Evolutionary conservation across 495 filamentous ascomycete genomes (phyloP).

Genomic region (Massariosphaeria phaeospora): DNA sequence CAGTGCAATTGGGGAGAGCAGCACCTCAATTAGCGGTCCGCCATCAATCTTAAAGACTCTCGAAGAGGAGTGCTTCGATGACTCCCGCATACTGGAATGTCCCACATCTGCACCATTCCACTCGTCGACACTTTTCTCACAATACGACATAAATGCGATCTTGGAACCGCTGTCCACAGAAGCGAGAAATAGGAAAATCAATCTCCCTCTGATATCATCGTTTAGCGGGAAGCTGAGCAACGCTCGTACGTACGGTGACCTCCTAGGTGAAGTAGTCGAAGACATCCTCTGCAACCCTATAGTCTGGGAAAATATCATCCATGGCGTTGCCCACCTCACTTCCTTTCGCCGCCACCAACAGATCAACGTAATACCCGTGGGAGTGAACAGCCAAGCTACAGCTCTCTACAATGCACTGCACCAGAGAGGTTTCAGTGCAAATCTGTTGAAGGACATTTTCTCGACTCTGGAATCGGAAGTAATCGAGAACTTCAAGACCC

Average conservation of each 20-base stretch:
- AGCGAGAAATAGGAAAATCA: constrained; percentile 22
- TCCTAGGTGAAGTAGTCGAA: constrained; percentile 7
- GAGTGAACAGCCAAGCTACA: no score
- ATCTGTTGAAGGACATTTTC: constrained; percentile 8
- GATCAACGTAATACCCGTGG: background rate
- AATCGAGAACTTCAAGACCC: constrained; percentile 10
- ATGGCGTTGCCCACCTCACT: no score
- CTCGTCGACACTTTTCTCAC: constrained; percentile 20
- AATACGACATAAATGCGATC: constrained; percentile 22
- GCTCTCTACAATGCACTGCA: constrained; percentile 2
- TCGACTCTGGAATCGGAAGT: constrained; percentile 8
- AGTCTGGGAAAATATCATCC: constrained; percentile 22
- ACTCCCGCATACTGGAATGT: constrained; percentile 3
- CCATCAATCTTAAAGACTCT: constrained; percentile 14
- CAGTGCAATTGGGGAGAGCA: constrained; percentile 16
- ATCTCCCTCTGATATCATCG: constrained; percentile 19
- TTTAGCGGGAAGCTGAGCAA: constrained; percentile 2
- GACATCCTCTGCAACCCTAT: constrained; percentile 23
- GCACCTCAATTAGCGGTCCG: constrained; percentile 22
- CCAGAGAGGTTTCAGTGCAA: constrained; percentile 19
- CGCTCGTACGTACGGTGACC: constrained; percentile 9
- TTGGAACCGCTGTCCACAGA: constrained; percentile 6
- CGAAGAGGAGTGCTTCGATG: constrained; percentile 11
- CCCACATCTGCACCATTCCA: constrained; percentile 22
- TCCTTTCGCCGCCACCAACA: no score